Base-by-base conservation (phyloP, 179 eudicot species). In the Heliamphora pulchella region DNA sequence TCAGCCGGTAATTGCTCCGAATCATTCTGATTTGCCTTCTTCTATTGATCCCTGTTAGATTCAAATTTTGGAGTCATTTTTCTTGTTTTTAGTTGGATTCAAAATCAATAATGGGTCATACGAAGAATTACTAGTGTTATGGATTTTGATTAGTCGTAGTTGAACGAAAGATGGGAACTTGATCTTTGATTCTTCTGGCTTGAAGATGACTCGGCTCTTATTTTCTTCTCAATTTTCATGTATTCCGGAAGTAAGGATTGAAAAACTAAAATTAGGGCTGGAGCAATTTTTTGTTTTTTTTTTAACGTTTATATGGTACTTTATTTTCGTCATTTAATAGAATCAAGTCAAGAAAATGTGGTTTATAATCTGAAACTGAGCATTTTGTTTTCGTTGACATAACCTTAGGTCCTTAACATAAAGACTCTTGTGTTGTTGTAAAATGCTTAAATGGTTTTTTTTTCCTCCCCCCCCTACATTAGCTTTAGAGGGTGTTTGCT, bases 1-100 rank as follows among this genome's bases (percentile, higher is more conserved):
- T 64, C 73, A 63, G 10, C 54, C 18, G 78, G 78, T 80, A 80
- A 80, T 80, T 79, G 11, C 46, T 61, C 47, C 64, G n/a, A 73
- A 73, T 73, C 41, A 8, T 10, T 46, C 48, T 71, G 14, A 47
- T 50, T n/a, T 53, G 3, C 11, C 31, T 20, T 18, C 8, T 20
- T 50, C 46, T 18, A 39, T 53, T 64, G 59, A 61, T 18, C 47
- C 7, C 22, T 55, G 13, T 11, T 73, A 53, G n/a, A 55, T 75
- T 75, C 50, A 58, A 58, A 31, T 0, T 55, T 57, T 39, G 8
- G 8, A 2, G 0, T n/a, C 4, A 2, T 8, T 50, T 48, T 41
- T 50, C 18, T 50, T 48, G 39, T 6, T 50, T 46, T 4, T 50
- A 11, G 46, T 50, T 13, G 55, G 0, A 14, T 0, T 50, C 8